These are phyloP conservation scores for Polyplosphaeria fusca DNA, from an alignment of 495 filamentous ascomycete species.

Conservation along the genomic window DNA sequence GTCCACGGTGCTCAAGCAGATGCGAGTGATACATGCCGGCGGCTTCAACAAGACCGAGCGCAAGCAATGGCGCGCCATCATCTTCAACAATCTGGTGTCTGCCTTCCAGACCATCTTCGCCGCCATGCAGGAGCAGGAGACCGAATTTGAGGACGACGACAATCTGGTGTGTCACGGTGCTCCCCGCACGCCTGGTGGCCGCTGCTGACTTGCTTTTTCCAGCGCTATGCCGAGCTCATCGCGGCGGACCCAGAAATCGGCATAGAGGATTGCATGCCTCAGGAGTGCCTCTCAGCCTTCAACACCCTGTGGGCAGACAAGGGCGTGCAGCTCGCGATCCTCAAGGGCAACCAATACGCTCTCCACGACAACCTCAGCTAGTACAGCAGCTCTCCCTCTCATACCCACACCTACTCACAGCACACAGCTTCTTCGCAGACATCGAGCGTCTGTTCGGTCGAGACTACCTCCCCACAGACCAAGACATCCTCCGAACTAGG, in stretches of 20 bases:
- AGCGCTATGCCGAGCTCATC: conserved; percentile 38
- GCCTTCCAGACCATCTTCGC: conserved; percentile 53
- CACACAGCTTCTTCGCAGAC: conserved; percentile 89
- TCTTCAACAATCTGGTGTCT: conserved; percentile 98
- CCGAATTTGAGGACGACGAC: conserved; percentile 40
- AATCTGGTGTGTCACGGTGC: conserved; percentile 30
- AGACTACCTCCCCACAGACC: conserved; percentile 95
- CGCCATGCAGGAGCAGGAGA: conserved; percentile 37
- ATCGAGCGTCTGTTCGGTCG: conserved; percentile 86
- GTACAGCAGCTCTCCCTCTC: conserved; percentile 53
- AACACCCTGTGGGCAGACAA: conserved; percentile 90
- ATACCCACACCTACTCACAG: conserved; percentile 3
- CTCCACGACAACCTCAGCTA: conserved; percentile 98
- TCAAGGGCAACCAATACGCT: conserved; percentile 98
- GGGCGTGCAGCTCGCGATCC: conserved; percentile 82
- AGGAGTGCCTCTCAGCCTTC: conserved; percentile 91
- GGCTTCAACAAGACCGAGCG: conserved; percentile 76
- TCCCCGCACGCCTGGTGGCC: not conserved
- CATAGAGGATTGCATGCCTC: conserved; percentile 85
- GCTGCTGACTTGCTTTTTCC: conserved; percentile 19
- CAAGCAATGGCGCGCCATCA: conserved; percentile 90
- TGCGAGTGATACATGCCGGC: conserved; percentile 86
- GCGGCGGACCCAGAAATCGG: conserved; percentile 80
- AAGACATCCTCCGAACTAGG: conserved; percentile 95
- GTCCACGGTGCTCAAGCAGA: conserved; percentile 98